Conservation (phyloP, 208 protist genomes). For the Trypanosoma avium region DNA sequence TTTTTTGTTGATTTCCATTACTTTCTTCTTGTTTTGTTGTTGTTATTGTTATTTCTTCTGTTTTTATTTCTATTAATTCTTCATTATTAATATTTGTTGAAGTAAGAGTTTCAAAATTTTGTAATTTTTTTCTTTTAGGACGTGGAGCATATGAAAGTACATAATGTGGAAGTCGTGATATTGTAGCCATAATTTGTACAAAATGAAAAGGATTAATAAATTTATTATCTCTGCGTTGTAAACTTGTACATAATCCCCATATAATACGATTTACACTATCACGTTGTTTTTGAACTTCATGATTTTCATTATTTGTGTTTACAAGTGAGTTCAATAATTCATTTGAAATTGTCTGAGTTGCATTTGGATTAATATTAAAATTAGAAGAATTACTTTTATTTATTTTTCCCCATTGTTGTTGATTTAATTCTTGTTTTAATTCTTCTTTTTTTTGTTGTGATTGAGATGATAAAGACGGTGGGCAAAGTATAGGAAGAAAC, state of each 20-base stretch:
- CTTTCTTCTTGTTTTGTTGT: not conserved
- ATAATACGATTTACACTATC: conserved; percentile 46
- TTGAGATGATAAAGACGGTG: conserved; percentile 13
- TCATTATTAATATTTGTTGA: not conserved
- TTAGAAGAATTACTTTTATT: not conserved
- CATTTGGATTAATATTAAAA: not conserved
- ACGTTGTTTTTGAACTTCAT: conserved; percentile 32
- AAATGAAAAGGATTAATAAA: conserved; percentile 80
- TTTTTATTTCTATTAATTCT: not conserved
- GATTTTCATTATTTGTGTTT: not conserved
- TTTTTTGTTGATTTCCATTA: not conserved
- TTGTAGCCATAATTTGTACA: conserved; percentile 60
- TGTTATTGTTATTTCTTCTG: not conserved
- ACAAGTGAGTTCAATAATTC: too few species aligned
- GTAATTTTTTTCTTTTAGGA: conserved; percentile 2
- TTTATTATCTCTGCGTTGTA: conserved; percentile 44
- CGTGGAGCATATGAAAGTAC: conserved; percentile 34
- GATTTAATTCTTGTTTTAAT: not conserved
- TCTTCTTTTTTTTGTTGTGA: not conserved
- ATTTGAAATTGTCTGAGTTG: too few species aligned
- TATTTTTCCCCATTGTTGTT: too few species aligned
- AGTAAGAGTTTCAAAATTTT: conserved; percentile 1
- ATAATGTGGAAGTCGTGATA: conserved; percentile 56
- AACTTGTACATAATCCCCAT: conserved; percentile 45
- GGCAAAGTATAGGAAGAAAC: conserved; percentile 51